Evolutionary conservation across 2,329 filamentous ascomycete species (phyloP), one percentile per base, ranked within the genome.

Genomic region (Fusarium sambucinum): DNA sequence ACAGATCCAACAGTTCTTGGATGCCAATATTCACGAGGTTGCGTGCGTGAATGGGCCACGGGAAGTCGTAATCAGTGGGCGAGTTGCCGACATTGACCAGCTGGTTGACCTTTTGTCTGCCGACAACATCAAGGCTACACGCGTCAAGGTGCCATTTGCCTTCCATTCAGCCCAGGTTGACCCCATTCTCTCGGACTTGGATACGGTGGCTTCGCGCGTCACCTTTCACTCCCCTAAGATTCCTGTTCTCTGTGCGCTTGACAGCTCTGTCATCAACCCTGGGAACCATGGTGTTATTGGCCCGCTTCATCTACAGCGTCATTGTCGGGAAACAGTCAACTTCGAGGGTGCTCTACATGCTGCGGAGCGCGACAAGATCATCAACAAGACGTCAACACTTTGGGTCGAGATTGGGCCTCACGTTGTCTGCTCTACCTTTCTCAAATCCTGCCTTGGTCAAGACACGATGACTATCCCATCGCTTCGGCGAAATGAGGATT

Each of bases 1-100:
- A 2, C 30, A 47, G 1, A 32, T 73, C 8, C 55, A 44, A 1
- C 42, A 48, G 1, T 21, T 73, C 2, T 48, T 65, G 1, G n/a
- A 46, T 11, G 79, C 79, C 68, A 83, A 76, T 64, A 80, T 78
- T 2, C 77, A 84, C 51, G 85, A 86, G 38, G 72, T 87, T 32
- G 90, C 92, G 17, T 96, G 93, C 80, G 86, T 93, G 76, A 96
- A 96, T 71, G 88, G 90, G 0, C 89, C 90, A 0, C 83, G 87
- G 51, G 91, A 93, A 75, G 94, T 89, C 12, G 93, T 96, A 3
- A 82, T 96, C n/a, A 81, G 80, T 23, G 85, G 84, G 12, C 72
- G 75, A 12, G 78, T 80, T 1, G 72, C 73, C 2, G 77, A 83
- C 54, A 79, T 87, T 38, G 72, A 78, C 5, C 76, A 80, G 6